Conservation (phyloP, 2,329 filamentous ascomycete species). For the Trichoderma aggressivum region DNA sequence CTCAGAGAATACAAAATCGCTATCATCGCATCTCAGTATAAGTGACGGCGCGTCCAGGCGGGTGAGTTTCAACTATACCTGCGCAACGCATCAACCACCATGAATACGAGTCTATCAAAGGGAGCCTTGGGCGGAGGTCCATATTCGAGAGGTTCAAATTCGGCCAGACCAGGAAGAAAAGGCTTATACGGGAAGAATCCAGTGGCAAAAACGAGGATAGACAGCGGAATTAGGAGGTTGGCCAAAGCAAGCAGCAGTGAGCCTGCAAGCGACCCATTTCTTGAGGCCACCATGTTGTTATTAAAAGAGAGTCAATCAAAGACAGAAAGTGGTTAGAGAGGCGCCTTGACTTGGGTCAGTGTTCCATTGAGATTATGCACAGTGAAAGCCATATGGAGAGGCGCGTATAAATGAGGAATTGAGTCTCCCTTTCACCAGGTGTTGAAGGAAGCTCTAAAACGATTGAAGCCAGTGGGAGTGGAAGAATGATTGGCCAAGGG, state of each 20-base stretch:
- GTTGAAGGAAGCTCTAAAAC: background rate
- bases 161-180: conserved; percentile 78
- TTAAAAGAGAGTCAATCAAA: background rate
- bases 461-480: background rate
- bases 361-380: background rate
- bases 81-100: conserved; percentile 93
- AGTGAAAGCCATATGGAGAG: background rate
- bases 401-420: background rate
- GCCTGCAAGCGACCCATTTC: conserved; percentile 27
- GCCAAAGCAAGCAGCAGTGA: conserved; percentile 56
- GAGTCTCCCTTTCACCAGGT: background rate
- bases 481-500: conserved; percentile 11
- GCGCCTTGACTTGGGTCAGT: background rate
- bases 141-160: conserved; percentile 56
- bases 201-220: conserved; percentile 73
- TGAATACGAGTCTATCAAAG: conserved; percentile 90
- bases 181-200: conserved; percentile 99
- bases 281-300: conserved; percentile 26
- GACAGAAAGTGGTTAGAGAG: background rate
- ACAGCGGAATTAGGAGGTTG: conserved; percentile 73
- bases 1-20: conserved; percentile 87
- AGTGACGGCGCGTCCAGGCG: background rate
- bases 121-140: conserved; percentile 59
- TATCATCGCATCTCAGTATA: conserved; percentile 36
- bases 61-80: conserved; percentile 53